Base-by-base conservation (phyloP, 352 stramenopile species). In the Phytopythium helicoides region DNA sequence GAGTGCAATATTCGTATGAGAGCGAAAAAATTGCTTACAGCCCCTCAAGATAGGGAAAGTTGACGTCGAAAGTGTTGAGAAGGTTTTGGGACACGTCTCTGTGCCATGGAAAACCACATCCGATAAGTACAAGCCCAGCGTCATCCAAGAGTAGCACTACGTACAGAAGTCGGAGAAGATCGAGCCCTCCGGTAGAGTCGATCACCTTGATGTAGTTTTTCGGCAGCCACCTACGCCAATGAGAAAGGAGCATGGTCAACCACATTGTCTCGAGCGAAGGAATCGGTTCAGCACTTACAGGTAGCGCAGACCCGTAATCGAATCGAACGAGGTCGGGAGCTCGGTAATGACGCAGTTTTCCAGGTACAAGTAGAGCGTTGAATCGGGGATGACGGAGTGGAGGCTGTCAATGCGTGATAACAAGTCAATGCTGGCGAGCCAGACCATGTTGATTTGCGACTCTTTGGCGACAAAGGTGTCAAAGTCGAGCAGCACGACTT, bases 171-270 rank as follows among this genome's bases (percentile, higher is more conserved):
- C 25, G 31, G 15, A 68, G 40, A 9, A 54, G 44, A 11, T 68
- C 55, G 44, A 57, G 58, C 11, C 8, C 36, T 26, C 52, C 33
- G 8, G 39, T 55, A 5, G 50, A 54, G 23, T 60, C 51, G 25
- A 64, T 47, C 8, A 22, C 48, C n/a, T 49, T 37, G 21, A 68
- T 64, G 38, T 54, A 64, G 34, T 64, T 68, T 15, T 50, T 25
- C 16, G 33, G 35, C 2, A 64, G 34, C 19, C 46, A 12, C 39
- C 55, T 60, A 19, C 18, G 48, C 42, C 56, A 22, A 34, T 39
- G 16, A 44, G 12, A 53, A 10, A 40, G 50, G 22, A 14, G 11
- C 14, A 44, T 11, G 49, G 34, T 47, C n/a, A n/a, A n/a, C n/a
- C n/a, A n/a, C n/a, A n/a, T n/a, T n/a, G n/a, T n/a, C n/a, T n/a